Conservation (phyloP, 371 early-diverging fungal genomes). For the Apophysomyces trapeziformis region DNA sequence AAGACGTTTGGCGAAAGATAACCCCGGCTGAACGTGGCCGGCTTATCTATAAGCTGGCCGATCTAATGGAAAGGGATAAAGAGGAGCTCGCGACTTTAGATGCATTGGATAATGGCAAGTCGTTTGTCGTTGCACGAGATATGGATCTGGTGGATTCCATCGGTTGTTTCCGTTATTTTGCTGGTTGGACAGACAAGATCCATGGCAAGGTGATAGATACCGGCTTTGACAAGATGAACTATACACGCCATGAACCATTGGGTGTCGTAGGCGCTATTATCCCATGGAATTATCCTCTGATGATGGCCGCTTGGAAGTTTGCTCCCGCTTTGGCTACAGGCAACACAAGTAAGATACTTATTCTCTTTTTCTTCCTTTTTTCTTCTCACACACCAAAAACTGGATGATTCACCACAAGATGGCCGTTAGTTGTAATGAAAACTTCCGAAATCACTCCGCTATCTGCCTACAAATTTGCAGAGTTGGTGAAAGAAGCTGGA, state of each 20-base stretch:
- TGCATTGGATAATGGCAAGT: constrained; percentile 86
- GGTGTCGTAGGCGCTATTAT: constrained; percentile 85
- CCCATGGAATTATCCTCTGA: constrained; percentile 46
- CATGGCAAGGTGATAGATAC: constrained; percentile 54
- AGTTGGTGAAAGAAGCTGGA: constrained; percentile 50
- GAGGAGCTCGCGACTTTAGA: constrained; percentile 81
- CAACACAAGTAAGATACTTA: constrained; percentile 48
- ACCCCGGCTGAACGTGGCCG: constrained; percentile 56
- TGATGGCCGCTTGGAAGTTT: constrained; percentile 82
- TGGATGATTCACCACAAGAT: not conserved
- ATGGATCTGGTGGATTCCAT: constrained; percentile 70
- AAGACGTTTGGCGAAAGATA: constrained; percentile 68
- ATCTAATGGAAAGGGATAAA: constrained; percentile 72
- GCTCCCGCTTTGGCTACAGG: constrained; percentile 85
- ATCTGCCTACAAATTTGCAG: constrained; percentile 49
- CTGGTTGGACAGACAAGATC: constrained; percentile 84
- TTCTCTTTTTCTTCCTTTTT: not conserved
- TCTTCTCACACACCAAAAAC: not conserved
- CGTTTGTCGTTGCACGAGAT: constrained; percentile 64
- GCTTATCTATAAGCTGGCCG: constrained; percentile 65
- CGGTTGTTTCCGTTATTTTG: constrained; percentile 78
- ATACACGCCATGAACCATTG: constrained; percentile 77
- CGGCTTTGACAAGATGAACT: constrained; percentile 52
- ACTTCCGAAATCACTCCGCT: constrained; percentile 63
- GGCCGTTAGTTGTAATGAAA: constrained; percentile 50